These are phyloP conservation scores for Ruellia speciosa DNA, from an alignment of 305 asterid species.

Conservation along the genomic window DNA sequence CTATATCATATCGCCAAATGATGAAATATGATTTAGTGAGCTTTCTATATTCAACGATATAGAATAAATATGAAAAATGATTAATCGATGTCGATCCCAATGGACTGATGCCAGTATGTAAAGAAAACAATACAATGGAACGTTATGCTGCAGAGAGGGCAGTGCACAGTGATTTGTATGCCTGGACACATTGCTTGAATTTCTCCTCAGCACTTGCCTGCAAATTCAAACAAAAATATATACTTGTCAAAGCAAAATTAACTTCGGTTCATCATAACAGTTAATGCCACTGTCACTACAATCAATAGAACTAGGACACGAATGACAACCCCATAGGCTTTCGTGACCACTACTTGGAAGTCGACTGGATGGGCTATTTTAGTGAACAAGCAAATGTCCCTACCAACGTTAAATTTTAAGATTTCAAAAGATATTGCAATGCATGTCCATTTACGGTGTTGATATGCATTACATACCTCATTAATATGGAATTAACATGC, in stretches of 20 bases:
- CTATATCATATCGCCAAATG: no score
- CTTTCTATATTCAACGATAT: no score
- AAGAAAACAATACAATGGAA: no score
- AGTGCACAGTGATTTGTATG: conserved; percentile 65
- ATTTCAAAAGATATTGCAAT: conserved; percentile 6
- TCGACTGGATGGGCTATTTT: not conserved
- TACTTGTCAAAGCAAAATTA: not conserved
- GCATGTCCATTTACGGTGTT: not conserved
- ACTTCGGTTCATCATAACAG: no score
- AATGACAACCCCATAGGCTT: no score
- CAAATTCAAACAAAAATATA: conserved; percentile 14
- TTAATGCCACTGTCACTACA: no score
- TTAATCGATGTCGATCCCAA: no score
- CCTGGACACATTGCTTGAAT: conserved; percentile 64
- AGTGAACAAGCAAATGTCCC: not conserved
- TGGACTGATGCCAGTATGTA: no score
- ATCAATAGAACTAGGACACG: no score
- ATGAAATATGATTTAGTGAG: no score
- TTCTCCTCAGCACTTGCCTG: conserved; percentile 80
- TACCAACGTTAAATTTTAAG: not conserved
- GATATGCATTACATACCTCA: not conserved
- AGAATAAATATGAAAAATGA: no score
- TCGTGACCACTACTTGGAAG: no score
- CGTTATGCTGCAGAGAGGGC: conserved; percentile 38
- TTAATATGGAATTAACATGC: not conserved